Conservation (phyloP, 768 basidiomycete genomes). For the Chlorophyllum brunneum region DNA sequence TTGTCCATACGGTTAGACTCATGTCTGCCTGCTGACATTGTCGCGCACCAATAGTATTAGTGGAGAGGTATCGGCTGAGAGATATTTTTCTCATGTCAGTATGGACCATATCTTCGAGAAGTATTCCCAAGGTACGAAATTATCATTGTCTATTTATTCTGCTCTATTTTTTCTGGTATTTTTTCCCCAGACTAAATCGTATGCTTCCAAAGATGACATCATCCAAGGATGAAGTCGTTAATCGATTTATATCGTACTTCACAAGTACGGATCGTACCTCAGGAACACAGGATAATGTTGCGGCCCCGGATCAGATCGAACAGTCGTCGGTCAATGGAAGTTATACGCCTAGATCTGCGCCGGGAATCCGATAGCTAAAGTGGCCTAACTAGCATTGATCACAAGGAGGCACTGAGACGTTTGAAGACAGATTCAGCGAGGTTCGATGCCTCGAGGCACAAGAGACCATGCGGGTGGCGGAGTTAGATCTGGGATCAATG, state of each 20-base stretch:
- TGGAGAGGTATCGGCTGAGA: neutral
- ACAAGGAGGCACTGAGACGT: neutral
- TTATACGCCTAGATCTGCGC: neutral
- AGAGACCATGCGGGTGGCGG: slow-evolving; percentile 6
- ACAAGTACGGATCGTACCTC: too few relatives aligned
- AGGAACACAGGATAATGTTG: neutral
- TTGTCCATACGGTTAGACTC: neutral
- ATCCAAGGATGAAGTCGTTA: neutral
- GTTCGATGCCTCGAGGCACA: slow-evolving; percentile 9
- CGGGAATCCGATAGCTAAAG: neutral
- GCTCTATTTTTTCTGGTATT: neutral
- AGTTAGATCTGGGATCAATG: slow-evolving; percentile 3
- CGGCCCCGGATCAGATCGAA: neutral
- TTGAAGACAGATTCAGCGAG: neutral
- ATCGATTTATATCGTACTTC: neutral
- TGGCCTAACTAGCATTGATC: neutral
- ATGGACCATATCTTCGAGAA: slow-evolving; percentile 5
- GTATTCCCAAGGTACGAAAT: neutral
- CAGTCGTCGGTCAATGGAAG: neutral
- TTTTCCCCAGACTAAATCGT: neutral
- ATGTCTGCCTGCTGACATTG: slow-evolving; percentile 9
- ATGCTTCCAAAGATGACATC: neutral
- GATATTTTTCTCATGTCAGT: neutral
- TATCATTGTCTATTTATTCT: neutral
- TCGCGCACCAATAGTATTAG: neutral